Base-by-base conservation (phyloP, 2,329 filamentous ascomycete genomes). In the Aureobasidium lini region DNA sequence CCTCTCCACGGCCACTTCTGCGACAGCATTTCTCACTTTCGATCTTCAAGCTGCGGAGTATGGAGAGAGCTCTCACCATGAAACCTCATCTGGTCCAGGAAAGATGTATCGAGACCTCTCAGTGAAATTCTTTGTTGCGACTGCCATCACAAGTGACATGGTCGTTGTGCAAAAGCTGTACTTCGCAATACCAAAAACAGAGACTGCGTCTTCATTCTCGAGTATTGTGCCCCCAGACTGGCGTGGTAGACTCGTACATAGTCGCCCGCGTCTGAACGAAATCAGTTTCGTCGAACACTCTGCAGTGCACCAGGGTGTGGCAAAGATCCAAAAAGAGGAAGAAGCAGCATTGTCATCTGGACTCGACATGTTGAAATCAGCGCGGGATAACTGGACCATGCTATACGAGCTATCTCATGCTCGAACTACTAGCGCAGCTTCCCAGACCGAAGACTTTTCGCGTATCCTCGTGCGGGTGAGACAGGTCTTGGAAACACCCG, bases 191-290 rank as follows among this genome's bases (percentile, higher is more conserved):
- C 48, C 54, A 6, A 44, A 6, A 32, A 16, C 29, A 18, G 6
- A 31, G n/a, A n/a, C 4, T 15, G 28, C 8, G 6, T 42, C 42
- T 10, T 40, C 29, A 9, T 9, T 18, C 2, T 36, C n/a, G 10
- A 29, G 32, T 10, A 37, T 64, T 6, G 4, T n/a, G 15, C 59
- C 64, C 9, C 66, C 63, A 1, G 54, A 58, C 9, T 69, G 67
- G 67, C 60, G 59, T 15, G 49, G 50, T 18, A 61, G 52, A 46
- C 46, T 64, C 8, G 39, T 37, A 3, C 59, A 57, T 10, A 66
- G 60, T 18, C 56, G 57, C 3, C 37, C 54, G 1, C 62, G 57
- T 28, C 13, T 66, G 15, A 57, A 58, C 15, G 61, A 63, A 4
- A 46, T 43, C 29, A 64, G 64, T 16, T 63, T 69, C 3, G 44